Evolutionary conservation across 2,329 filamentous ascomycete species (phyloP).

Genomic region (Plectosphaerella sp.): DNA sequence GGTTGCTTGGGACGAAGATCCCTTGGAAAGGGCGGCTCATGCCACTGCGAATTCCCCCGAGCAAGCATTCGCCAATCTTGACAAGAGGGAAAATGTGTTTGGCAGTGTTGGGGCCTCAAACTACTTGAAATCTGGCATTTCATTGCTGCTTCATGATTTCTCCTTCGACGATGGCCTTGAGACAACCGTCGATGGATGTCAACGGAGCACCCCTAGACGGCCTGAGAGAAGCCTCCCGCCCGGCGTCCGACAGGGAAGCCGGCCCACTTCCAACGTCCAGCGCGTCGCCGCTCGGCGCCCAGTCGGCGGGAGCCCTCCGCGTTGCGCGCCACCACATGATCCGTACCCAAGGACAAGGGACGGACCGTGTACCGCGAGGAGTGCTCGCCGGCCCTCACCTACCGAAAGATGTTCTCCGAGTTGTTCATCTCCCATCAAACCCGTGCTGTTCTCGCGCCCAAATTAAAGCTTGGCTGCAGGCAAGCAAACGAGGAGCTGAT

Average conservation of each 20-base stretch:
- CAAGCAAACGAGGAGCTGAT: background rate
- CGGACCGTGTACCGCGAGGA: too few relatives aligned
- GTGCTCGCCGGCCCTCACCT: too few relatives aligned
- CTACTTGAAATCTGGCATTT: too few relatives aligned
- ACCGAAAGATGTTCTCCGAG: too few relatives aligned
- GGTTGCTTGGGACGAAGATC: background rate
- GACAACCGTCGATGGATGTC: too few relatives aligned
- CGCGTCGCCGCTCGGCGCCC: background rate
- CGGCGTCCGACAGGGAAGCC: too few relatives aligned
- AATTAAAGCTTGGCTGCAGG: background rate
- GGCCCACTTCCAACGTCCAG: background rate
- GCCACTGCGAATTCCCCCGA: background rate
- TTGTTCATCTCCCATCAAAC: too few relatives aligned
- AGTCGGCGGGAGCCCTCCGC: constrained; percentile 1
- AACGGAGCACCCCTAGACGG: too few relatives aligned
- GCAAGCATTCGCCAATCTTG: background rate
- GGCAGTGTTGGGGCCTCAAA: background rate
- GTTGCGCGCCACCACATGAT: background rate
- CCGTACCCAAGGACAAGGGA: background rate
- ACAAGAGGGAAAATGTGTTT: background rate
- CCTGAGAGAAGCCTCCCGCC: too few relatives aligned
- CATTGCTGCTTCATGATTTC: too few relatives aligned
- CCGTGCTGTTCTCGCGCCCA: background rate
- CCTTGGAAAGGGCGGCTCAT: background rate
- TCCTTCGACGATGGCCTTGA: too few relatives aligned